Evolutionary conservation across 2,329 filamentous ascomycete genomes (phyloP), one percentile per base, ranked within the genome.

Genomic region (Neoarthrinium moseri): DNA sequence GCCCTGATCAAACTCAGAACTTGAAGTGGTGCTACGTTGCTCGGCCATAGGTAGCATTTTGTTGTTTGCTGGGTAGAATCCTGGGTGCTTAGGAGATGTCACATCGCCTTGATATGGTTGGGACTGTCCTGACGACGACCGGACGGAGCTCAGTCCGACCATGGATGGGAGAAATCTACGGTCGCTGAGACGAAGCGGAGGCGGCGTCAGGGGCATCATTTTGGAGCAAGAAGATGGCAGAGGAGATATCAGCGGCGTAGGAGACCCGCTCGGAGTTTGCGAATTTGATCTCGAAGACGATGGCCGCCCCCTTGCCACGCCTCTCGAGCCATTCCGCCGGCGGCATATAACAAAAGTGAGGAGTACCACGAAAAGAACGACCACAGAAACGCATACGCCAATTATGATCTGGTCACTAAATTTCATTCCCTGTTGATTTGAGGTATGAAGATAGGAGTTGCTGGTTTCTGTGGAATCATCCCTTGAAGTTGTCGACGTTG

Each of bases 341-440:
- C 65, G 65, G 10, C 72, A 47, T 37, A 69, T 69, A 3, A 72
- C 51, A 2, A 67, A 45, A 13, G 73, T 51, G 8, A 62, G 61
- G 8, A 66, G 43, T 3, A 77, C 45, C 3, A 66, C 56, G 12
- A 72, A 47, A 10, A 72, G 50, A 4, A n/a, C n/a, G n/a, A n/a
- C n/a, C n/a, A n/a, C n/a, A n/a, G n/a, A n/a, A n/a, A n/a, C n/a
- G 40, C 69, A 70, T 10, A 77, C 52, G 4, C 63, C 69, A 39
- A 80, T 70, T 24, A 74, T 72, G 3, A 69, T 66, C 46, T 71
- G n/a, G n/a, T n/a, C n/a, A n/a, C n/a, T n/a, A n/a, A n/a, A n/a
- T n/a, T n/a, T n/a, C n/a, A n/a, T n/a, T n/a, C n/a, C n/a, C n/a
- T n/a, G n/a, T n/a, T n/a, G n/a, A n/a, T n/a, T n/a, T n/a, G n/a